phyloP scores from a whole-genome alignment of 139 green algal species.

The Mychonastes homosphaera region DNA sequence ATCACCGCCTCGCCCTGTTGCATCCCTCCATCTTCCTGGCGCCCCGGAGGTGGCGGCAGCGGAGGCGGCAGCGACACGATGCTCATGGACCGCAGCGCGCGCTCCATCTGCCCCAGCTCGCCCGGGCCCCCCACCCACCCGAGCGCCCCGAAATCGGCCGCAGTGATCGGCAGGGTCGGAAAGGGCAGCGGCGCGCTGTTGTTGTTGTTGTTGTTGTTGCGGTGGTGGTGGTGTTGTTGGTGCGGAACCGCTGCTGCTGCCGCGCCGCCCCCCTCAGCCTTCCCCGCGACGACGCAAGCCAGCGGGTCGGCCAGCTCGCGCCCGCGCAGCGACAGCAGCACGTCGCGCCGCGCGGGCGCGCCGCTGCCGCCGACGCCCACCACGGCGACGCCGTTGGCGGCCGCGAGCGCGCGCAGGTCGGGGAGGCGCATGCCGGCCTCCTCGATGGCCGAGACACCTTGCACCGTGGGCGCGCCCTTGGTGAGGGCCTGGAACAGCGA shows the following conservation, averaged over 20 bases:
- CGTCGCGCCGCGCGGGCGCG: neutral
- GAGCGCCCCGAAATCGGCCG: conserved; percentile 5
- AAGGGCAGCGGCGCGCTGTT: neutral
- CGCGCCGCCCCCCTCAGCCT: conserved; percentile 9
- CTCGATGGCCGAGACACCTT: conserved; percentile 20
- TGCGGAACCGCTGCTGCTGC: neutral
- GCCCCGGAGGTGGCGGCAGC: too few relatives aligned
- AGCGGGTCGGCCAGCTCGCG: neutral
- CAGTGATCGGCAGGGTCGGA: neutral
- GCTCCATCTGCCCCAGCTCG: conserved; percentile 13
- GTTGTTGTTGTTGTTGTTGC: neutral
- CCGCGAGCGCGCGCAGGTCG: conserved; percentile 28
- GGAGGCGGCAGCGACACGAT: too few relatives aligned
- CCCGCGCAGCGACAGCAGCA: neutral
- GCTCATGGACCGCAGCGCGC: too few relatives aligned
- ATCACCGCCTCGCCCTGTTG: too few relatives aligned
- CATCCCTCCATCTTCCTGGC: too few relatives aligned
- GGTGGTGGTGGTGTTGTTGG: neutral
- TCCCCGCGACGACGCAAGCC: conserved; percentile 3
- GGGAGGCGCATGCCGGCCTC: conserved; percentile 23
- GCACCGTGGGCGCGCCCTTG: conserved; percentile 15
- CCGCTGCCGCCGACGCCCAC: too few relatives aligned
- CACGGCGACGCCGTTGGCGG: too few relatives aligned
- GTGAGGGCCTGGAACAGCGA: conserved; percentile 22
- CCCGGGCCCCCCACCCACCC: conserved; percentile 7